Evolutionary conservation across 495 filamentous ascomycete genomes (phyloP), one percentile per base, ranked within the genome.

Genomic region (Penicillium parvum): DNA sequence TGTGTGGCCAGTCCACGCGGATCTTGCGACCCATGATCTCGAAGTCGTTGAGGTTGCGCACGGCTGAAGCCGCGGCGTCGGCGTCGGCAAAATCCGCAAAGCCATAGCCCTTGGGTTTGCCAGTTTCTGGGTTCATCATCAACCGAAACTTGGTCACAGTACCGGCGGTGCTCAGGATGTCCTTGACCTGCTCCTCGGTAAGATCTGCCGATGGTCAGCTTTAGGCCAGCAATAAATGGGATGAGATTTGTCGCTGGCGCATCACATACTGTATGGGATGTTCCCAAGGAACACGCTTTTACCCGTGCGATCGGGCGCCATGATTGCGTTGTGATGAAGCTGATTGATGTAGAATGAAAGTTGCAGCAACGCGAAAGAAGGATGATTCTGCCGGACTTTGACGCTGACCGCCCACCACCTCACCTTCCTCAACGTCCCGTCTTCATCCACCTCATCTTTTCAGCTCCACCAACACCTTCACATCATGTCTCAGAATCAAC

Each of bases 1-100:
- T 90, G 61, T 96, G 92, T 18, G 86, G 89, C 64, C 90, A 98
- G 61, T 96, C 92, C 21, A 98, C 92, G 20, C 90, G 81, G 41
- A 98, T 76, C 57, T 94, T 95, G 40, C 92, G 82, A 15, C 88
- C 88, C 88, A 95, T 95, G 46, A 96, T 82, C 61, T 97, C 91
- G 73, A 90, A 81, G 60, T 95, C 88, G 70, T 98, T 95, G 22
- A 98, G 74, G 58, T 98, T 98, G 45, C 92, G 84, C 14, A 97
- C 90, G 5, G 92, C 92, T 1, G 89, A 95, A 28, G 91, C 88
- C 14, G 92, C 92, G 5, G 88, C 86, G 55, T 98, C 92, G 65
- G 71, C 74, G 52, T 98, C 92, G 18, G 84, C 79, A 56, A 90
- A 98, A 53, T 97, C 91, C 28, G 88, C 87, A 55, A 98, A 98